Percentiles rank a stretch among this genome's conserved stretches.
Conservation (phyloP, 2,329 filamentous ascomycete genomes). For the Dactylella cylindrospora region DNA sequence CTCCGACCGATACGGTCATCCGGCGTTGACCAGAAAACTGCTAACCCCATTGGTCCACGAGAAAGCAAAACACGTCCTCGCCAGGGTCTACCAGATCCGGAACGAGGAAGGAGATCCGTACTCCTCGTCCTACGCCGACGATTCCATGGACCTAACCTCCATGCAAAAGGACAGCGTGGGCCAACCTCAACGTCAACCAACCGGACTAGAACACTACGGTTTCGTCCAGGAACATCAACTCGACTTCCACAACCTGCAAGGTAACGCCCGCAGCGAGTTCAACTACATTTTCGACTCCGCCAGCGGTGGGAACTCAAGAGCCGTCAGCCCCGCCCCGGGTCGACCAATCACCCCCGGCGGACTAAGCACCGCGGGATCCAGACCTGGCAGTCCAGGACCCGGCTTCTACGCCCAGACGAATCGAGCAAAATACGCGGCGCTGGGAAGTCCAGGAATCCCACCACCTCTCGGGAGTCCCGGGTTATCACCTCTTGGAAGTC, state of each 20-base stretch:
- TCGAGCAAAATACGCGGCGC: background rate
- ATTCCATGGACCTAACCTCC: slow-evolving; percentile 6
- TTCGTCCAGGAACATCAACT: slow-evolving; percentile 34
- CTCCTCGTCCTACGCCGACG: slow-evolving; percentile 2
- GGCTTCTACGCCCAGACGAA: background rate
- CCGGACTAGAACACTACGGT: slow-evolving; percentile 30
- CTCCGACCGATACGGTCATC: slow-evolving; percentile 81
- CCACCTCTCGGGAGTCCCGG: slow-evolving; percentile 9
- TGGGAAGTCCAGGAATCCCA: slow-evolving; percentile 18
- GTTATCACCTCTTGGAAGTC: too few relatives aligned
- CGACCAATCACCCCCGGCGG: slow-evolving; percentile 5
- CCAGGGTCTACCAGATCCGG: slow-evolving; percentile 81
- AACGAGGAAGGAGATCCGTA: slow-evolving; percentile 59
- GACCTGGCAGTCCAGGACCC: slow-evolving; percentile 13
- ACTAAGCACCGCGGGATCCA: slow-evolving; percentile 3
- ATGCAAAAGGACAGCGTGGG: slow-evolving; percentile 30
- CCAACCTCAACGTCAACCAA: background rate
- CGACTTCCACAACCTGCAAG: slow-evolving; percentile 21
- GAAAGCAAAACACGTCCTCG: slow-evolving; percentile 81
- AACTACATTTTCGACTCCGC: slow-evolving; percentile 19
- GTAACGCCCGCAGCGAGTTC: slow-evolving; percentile 21
- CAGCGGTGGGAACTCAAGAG: slow-evolving; percentile 1
- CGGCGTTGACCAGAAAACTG: slow-evolving; percentile 81
- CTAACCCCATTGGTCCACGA: slow-evolving; percentile 95
- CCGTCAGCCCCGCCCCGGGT: background rate